Evolutionary conservation across 2,329 filamentous ascomycete species (phyloP).

Genomic region (Sporothrix luriei): DNA sequence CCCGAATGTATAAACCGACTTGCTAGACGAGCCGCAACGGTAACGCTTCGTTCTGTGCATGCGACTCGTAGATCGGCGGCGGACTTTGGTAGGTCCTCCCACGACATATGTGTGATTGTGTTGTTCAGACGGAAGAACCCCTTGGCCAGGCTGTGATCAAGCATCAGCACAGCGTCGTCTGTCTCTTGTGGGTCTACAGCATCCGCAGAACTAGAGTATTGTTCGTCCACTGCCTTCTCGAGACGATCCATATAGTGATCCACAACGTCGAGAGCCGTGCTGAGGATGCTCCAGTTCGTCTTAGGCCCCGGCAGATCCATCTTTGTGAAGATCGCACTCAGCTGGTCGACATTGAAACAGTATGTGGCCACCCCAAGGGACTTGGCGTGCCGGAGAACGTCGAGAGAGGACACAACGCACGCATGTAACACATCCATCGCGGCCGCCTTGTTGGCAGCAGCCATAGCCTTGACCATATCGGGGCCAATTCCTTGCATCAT

Average conservation of each 20-base stretch:
- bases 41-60: conserved; percentile 51
- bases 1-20: conserved; percentile 51
- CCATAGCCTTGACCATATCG: conserved; percentile 53
- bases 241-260: conserved; percentile 52
- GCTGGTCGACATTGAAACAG: conserved; percentile 53
- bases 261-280: conserved; percentile 51
- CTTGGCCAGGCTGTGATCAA: conserved; percentile 54
- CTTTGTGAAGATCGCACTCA: conserved; percentile 56
- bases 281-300: conserved; percentile 55
- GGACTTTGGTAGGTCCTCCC: conserved; percentile 16
- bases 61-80: conserved; percentile 10
- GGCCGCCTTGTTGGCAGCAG: conserved; percentile 56
- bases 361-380: conserved; percentile 54
- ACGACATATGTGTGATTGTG: conserved; percentile 28
- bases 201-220: conserved; percentile 44
- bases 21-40: conserved; percentile 52
- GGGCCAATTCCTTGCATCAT: conserved; percentile 48
- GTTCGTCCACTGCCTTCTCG: conserved; percentile 47
- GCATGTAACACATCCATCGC: conserved; percentile 57
- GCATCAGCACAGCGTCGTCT: conserved; percentile 54
- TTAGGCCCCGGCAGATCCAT: conserved; percentile 49
- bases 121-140: conserved; percentile 51
- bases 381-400: conserved; percentile 53
- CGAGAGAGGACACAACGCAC: conserved; percentile 53
- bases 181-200: conserved; percentile 43